A percentile compares a stretch with the other conserved stretches of the same genome.
Evolutionary conservation across 148 eudicot species (phyloP).

Genomic region (Salicornia ramosissima): DNA sequence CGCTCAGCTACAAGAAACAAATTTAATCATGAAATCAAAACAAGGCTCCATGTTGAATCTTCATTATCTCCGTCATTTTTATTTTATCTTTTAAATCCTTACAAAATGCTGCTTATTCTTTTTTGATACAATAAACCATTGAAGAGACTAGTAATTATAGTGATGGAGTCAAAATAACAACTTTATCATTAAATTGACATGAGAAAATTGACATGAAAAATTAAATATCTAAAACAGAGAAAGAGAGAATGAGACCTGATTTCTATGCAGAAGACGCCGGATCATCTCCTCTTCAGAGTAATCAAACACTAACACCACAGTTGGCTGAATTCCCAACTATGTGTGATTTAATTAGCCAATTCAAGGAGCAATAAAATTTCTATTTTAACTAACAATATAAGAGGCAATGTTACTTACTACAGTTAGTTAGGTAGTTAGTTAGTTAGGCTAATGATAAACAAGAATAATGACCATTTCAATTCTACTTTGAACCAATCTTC

Average conservation of each 20-base stretch:
- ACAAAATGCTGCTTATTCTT: no score
- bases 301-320: slow-evolving; percentile 23
- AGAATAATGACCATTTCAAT: not conserved
- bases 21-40: not conserved
- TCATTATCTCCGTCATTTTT: no score
- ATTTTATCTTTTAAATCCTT: no score
- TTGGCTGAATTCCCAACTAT: slow-evolving; percentile 25
- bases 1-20: not conserved
- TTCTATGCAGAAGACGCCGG: slow-evolving; percentile 25
- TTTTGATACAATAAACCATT: no score
- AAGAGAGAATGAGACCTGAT: slow-evolving; percentile 17
- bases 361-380: not conserved
- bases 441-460: not conserved
- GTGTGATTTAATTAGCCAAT: no score
- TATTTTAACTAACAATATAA: not conserved
- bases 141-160: no score
- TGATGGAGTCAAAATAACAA: no score
- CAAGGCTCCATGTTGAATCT: not conserved
- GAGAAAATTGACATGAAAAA: not conserved
- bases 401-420: not conserved
- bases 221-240: not conserved
- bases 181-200: no score
- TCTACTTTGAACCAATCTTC: no score
- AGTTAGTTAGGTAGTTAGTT: no score
- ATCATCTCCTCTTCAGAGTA: slow-evolving; percentile 29